Conservation (phyloP, 1,139 yeast species). For the Hansenula lynferdii region DNA sequence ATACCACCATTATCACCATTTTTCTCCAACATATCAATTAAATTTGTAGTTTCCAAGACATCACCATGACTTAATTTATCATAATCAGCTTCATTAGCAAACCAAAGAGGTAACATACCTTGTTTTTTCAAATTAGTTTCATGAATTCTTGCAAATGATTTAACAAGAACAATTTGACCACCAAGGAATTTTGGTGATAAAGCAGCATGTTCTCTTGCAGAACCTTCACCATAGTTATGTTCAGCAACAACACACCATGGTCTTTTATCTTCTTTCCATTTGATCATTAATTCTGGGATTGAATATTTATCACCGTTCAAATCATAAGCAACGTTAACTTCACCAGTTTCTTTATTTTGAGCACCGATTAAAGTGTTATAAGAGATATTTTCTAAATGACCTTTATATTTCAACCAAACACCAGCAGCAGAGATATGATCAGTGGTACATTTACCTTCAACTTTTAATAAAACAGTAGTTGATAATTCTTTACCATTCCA, state of each 20-base stretch:
- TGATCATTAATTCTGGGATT: constrained; percentile 95
- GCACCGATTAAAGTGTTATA: constrained; percentile 96
- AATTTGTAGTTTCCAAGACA: constrained; percentile 68
- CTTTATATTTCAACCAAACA: constrained; percentile 98
- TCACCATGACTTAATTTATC: constrained; percentile 78
- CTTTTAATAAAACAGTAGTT: constrained; percentile 76
- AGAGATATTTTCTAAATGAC: constrained; percentile 93
- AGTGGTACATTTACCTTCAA: constrained; percentile 97
- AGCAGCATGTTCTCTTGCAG: constrained; percentile 99
- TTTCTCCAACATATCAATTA: constrained; percentile 72
- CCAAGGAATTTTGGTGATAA: constrained; percentile 92
- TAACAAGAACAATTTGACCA: constrained; percentile 82
- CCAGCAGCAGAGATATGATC: constrained; percentile 99
- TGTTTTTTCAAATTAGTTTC: constrained; percentile 92
- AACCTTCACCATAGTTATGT: constrained; percentile 98
- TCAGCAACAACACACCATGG: constrained; percentile 98
- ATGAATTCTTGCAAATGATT: constrained; percentile 95
- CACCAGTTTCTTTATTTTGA: constrained; percentile 93
- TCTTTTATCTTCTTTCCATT: constrained; percentile 79
- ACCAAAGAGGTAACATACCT: constrained; percentile 93
- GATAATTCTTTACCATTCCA: constrained; percentile 83
- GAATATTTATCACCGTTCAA: constrained; percentile 73
- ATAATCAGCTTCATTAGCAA: constrained; percentile 85
- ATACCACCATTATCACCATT: constrained; percentile 86
- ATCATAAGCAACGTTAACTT: constrained; percentile 87